These are phyloP conservation scores for Endocladia muricata DNA, from an alignment of 31 red algal species.

Conservation along the genomic window DNA sequence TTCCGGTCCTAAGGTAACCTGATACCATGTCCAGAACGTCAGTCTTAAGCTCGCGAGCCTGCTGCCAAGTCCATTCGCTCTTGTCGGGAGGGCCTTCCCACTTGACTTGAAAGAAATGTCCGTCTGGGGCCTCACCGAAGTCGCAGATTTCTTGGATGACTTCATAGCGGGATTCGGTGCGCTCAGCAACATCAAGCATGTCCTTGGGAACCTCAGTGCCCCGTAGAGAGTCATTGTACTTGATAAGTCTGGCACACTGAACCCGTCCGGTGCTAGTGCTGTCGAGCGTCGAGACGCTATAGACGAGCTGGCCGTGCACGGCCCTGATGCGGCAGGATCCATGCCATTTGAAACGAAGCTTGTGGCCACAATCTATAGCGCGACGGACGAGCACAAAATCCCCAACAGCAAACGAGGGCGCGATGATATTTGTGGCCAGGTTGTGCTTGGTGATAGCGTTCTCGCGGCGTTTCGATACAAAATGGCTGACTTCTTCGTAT, in stretches of 20 bases:
- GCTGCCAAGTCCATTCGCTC: background rate
- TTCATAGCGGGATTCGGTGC: slow-evolving; percentile 1
- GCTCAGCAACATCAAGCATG: background rate
- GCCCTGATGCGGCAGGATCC: slow-evolving; percentile 22
- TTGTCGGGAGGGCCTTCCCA: slow-evolving; percentile 7
- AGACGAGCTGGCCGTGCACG: slow-evolving; percentile 1
- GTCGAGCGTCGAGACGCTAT: background rate
- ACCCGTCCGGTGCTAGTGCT: background rate
- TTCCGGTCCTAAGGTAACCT: background rate
- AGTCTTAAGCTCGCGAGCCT: background rate
- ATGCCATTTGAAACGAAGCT: slow-evolving; percentile 21
- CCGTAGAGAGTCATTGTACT: slow-evolving; percentile 11
- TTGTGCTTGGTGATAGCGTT: background rate
- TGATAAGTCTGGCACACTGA: background rate
- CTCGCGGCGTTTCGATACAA: background rate
- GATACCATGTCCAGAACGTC: background rate
- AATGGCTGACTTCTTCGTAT: background rate
- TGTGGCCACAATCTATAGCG: slow-evolving; percentile 7
- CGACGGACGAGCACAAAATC: background rate
- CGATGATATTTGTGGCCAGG: background rate
- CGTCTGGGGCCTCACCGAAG: slow-evolving; percentile 1
- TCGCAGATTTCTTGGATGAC: slow-evolving; percentile 2
- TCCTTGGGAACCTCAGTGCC: background rate
- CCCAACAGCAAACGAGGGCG: background rate
- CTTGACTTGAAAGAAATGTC: slow-evolving; percentile 9